Percentiles rank a stretch among this genome's conserved stretches.
These are phyloP conservation scores for Termitomyces eurrhizus DNA, from an alignment of 768 basidiomycete genomes.

Conservation along the genomic window DNA sequence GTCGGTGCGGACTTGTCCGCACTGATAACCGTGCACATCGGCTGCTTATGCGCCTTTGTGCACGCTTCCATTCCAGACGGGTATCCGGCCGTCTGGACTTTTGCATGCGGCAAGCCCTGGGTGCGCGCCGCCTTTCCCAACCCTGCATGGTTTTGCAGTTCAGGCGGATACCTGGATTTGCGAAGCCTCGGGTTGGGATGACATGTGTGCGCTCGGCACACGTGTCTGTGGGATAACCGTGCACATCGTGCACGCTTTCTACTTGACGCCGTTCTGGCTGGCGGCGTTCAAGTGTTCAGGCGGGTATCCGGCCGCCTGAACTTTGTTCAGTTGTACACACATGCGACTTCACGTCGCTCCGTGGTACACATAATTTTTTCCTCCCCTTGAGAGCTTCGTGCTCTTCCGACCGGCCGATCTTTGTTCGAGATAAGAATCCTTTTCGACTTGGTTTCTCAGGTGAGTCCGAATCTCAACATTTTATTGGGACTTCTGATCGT, in stretches of 20 bases:
- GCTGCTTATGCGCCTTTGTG: neutral
- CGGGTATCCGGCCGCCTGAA: too few relatives aligned
- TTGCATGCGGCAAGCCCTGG: too few relatives aligned
- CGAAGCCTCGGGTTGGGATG: too few relatives aligned
- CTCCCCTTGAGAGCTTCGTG: neutral
- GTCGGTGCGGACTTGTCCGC: neutral
- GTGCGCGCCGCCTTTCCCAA: too few relatives aligned
- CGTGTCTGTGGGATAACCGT: neutral
- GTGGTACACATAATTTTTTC: constrained; percentile 1
- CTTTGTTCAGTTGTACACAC: too few relatives aligned
- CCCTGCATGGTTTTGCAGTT: too few relatives aligned
- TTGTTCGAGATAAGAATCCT: neutral
- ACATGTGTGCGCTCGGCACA: neutral
- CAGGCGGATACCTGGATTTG: too few relatives aligned
- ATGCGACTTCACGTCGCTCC: neutral
- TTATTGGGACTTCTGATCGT: neutral
- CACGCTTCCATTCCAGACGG: neutral
- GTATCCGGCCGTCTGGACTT: too few relatives aligned
- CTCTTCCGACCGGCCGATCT: neutral
- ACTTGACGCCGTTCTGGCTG: too few relatives aligned
- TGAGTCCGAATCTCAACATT: neutral
- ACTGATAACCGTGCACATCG: neutral
- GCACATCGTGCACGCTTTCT: neutral
- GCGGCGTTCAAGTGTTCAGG: too few relatives aligned
- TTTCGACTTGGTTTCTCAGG: neutral